Evolutionary conservation across 169 alveolate genomes (phyloP).

Genomic region (Plasmodium berghei): DNA sequence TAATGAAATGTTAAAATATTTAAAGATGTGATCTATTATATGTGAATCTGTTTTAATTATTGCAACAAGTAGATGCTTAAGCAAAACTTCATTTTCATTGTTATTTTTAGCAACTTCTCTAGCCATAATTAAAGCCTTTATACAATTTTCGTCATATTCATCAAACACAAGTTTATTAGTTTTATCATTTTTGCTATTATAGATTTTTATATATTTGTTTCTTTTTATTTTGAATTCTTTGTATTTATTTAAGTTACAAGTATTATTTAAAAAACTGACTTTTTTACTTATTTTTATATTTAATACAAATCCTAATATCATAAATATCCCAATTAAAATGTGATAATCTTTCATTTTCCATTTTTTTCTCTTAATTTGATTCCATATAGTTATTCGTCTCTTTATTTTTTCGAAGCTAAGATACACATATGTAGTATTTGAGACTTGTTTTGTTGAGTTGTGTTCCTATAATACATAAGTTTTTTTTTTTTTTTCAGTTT

Average conservation of each 20-base stretch:
- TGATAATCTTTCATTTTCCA: constrained; percentile 53
- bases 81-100: constrained; percentile 25
- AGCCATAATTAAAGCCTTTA: constrained; percentile 68
- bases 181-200: constrained; percentile 14
- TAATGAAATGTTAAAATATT: constrained; percentile 44
- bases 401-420: too few species aligned
- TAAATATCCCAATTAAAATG: constrained; percentile 19
- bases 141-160: constrained; percentile 66
- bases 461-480: too few species aligned
- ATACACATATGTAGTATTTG: too few species aligned
- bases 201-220: constrained; percentile 5
- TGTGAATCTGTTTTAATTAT: constrained; percentile 38
- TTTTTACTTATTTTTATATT: constrained; percentile 34
- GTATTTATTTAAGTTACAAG: constrained; percentile 30
- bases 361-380: neutral
- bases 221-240: constrained; percentile 11
- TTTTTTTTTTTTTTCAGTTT: too few species aligned
- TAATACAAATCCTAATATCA: constrained; percentile 20
- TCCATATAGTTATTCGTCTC: too few species aligned
- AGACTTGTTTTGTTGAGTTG: too few species aligned
- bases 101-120: constrained; percentile 74
- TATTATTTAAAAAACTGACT: constrained; percentile 22
- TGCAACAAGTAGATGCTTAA: constrained; percentile 52
- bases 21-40: constrained; percentile 37
- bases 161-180: constrained; percentile 36